phyloP scores from a whole-genome alignment of 495 filamentous ascomycete species.

The Platismatia glauca region DNA sequence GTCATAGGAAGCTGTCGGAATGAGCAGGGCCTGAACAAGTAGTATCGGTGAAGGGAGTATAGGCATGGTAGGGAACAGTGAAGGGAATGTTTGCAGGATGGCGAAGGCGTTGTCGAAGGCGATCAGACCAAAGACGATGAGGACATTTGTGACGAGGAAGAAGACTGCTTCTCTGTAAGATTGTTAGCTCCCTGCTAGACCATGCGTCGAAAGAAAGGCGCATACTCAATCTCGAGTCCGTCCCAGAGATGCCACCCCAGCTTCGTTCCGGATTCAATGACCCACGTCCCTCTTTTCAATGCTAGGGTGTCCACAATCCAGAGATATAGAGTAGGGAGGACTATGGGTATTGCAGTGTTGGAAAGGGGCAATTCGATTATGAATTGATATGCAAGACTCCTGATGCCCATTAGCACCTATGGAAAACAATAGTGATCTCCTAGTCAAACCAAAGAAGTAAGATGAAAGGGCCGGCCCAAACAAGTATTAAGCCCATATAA shows the following conservation, averaged over 20 bases:
- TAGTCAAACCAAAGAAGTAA: slow-evolving; percentile 46
- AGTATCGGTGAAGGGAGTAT: slow-evolving; percentile 36
- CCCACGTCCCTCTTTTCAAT: slow-evolving; percentile 54
- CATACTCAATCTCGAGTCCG: slow-evolving; percentile 52
- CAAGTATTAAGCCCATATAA: slow-evolving; percentile 57
- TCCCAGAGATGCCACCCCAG: slow-evolving; percentile 48
- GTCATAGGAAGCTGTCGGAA: slow-evolving; percentile 37
- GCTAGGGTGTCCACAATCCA: slow-evolving; percentile 59
- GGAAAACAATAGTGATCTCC: no score
- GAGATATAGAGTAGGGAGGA: slow-evolving; percentile 54
- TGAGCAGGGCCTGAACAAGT: slow-evolving; percentile 38
- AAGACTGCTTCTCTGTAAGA: slow-evolving; percentile 48
- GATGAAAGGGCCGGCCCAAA: slow-evolving; percentile 57
- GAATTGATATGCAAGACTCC: slow-evolving; percentile 48
- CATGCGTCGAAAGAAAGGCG: background rate
- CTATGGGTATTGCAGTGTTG: slow-evolving; percentile 45
- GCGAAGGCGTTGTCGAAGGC: slow-evolving; percentile 56
- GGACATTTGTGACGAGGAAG: slow-evolving; percentile 54
- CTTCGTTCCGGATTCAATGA: slow-evolving; percentile 54
- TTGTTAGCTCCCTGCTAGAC: slow-evolving; percentile 3
- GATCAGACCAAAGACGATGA: slow-evolving; percentile 57
- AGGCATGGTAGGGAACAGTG: slow-evolving; percentile 35
- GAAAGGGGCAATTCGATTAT: slow-evolving; percentile 44
- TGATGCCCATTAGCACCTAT: slow-evolving; percentile 14
- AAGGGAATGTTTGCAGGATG: slow-evolving; percentile 46